phyloP scores from a whole-genome alignment of 164 flowering plant genomes.

The Vitis riparia region DNA sequence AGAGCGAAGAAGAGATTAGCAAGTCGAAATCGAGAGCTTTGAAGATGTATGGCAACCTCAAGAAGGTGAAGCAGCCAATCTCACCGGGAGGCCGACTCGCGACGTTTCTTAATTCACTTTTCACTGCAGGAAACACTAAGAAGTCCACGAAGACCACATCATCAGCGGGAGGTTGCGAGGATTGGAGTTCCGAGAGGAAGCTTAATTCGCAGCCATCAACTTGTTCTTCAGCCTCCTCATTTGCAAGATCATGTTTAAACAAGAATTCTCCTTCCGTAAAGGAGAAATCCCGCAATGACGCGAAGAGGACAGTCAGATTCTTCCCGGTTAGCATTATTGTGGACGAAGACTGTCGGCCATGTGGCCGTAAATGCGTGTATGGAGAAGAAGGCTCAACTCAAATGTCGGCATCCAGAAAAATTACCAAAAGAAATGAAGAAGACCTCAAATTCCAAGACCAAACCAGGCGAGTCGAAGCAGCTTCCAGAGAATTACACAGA shows the following conservation, averaged over 20 bases:
- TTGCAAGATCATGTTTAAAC: conserved; percentile 49
- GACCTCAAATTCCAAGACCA: conserved; percentile 35
- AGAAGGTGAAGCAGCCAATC: conserved; percentile 58
- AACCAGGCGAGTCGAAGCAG: conserved; percentile 45
- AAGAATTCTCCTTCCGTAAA: conserved; percentile 34
- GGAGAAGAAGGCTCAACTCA: conserved; percentile 11
- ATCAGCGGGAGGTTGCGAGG: conserved; percentile 9
- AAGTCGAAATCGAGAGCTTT: conserved; percentile 49
- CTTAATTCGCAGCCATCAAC: conserved; percentile 25
- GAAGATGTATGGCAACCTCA: conserved; percentile 50
- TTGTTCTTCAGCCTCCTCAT: conserved; percentile 43
- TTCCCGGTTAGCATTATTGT: conserved; percentile 42
- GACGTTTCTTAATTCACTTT: conserved; percentile 47
- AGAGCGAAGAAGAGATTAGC: conserved; percentile 19
- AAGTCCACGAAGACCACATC: conserved; percentile 23
- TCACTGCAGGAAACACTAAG: conserved; percentile 34
- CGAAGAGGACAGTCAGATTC: conserved; percentile 43
- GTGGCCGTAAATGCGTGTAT: conserved; percentile 28
- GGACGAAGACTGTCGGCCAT: conserved; percentile 33
- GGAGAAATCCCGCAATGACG: conserved; percentile 27
- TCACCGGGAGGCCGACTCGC: conserved; percentile 58
- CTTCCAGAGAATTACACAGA: conserved; percentile 46
- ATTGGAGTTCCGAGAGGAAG: conserved; percentile 11
- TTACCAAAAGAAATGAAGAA: conserved; percentile 17
- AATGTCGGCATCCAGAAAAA: conserved; percentile 16